Percentiles rank a stretch among this genome's conserved stretches.
phyloP scores from a whole-genome alignment of 768 basidiomycete species.

The Mycena albidolilacea region DNA sequence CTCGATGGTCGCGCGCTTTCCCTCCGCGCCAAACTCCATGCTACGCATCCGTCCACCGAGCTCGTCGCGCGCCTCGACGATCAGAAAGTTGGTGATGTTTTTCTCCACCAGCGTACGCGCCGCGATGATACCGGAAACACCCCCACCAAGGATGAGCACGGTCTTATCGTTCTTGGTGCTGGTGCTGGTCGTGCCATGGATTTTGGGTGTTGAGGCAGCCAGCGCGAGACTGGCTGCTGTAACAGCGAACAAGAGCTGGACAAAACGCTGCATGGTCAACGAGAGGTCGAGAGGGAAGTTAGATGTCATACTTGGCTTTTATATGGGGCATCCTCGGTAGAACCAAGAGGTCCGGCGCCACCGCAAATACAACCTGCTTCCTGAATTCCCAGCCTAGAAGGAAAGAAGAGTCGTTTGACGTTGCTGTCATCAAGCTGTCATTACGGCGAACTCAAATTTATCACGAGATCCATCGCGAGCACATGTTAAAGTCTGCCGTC shows the following conservation, averaged over 20 bases:
- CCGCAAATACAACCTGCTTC: constrained; percentile 10
- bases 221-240: constrained; percentile 1
- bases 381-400: background rate
- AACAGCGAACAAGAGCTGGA: constrained; percentile 5
- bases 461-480: no score
- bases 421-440: no score
- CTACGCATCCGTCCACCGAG: constrained; percentile 75
- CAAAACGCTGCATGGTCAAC: constrained; percentile 3
- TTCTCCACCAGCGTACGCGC: constrained; percentile 70
- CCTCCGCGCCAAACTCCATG: constrained; percentile 55
- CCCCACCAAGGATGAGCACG: constrained; percentile 77
- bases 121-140: constrained; percentile 75
- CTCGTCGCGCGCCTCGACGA: constrained; percentile 72
- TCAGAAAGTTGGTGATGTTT: constrained; percentile 69
- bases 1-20: constrained; percentile 61
- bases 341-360: constrained; percentile 4
- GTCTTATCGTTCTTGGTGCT: constrained; percentile 23
- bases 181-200: background rate
- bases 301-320: constrained; percentile 10
- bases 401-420: no score
- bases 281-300: constrained; percentile 5
- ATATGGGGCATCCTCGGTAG: constrained; percentile 2
- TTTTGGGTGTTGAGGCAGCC: background rate
- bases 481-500: no score
- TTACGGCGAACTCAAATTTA: no score